These are phyloP conservation scores for Lactarius deliciosus DNA, from an alignment of 768 basidiomycete species.

Conservation along the genomic window DNA sequence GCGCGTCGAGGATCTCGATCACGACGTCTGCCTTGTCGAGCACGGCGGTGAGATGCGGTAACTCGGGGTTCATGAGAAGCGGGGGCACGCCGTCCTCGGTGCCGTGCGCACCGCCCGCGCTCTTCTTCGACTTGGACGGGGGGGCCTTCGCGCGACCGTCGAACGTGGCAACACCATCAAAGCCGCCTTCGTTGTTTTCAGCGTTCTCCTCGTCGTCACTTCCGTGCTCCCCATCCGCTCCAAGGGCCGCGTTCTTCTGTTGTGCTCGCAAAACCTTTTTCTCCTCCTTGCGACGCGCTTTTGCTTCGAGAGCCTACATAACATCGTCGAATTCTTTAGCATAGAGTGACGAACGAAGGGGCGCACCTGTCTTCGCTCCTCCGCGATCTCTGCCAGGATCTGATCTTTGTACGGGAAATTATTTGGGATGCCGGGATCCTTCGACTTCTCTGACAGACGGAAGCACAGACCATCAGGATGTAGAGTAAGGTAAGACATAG, in stretches of 20 bases:
- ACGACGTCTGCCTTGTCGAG: conserved; percentile 78
- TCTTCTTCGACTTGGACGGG: conserved; percentile 18
- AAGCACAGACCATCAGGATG: conserved; percentile 8
- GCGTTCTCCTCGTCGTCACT: conserved; percentile 31
- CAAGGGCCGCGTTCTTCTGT: conserved; percentile 27
- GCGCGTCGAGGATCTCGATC: conserved; percentile 77
- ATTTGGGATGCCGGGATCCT: conserved; percentile 93
- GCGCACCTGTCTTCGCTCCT: conserved; percentile 70
- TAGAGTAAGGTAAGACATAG: conserved; percentile 19
- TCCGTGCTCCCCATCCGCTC: conserved; percentile 20
- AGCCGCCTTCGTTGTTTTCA: conserved; percentile 37
- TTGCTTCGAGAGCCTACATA: conserved; percentile 73
- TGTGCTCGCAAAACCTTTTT: conserved; percentile 49
- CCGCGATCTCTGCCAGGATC: conserved; percentile 86
- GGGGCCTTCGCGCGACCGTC: conserved; percentile 13
- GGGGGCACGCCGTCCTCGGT: conserved; percentile 46
- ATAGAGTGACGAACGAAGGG: conserved; percentile 15
- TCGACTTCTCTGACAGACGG: conserved; percentile 58
- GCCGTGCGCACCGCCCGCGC: conserved; percentile 34
- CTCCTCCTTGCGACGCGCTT: conserved; percentile 61
- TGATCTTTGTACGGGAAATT: conserved; percentile 93
- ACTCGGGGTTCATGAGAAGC: conserved; percentile 55
- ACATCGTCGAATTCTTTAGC: neutral
- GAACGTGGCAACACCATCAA: conserved; percentile 49
- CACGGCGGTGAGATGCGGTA: conserved; percentile 63